Evolutionary conservation across 208 protist genomes (phyloP).

Genomic region (Leishmania arabica): DNA sequence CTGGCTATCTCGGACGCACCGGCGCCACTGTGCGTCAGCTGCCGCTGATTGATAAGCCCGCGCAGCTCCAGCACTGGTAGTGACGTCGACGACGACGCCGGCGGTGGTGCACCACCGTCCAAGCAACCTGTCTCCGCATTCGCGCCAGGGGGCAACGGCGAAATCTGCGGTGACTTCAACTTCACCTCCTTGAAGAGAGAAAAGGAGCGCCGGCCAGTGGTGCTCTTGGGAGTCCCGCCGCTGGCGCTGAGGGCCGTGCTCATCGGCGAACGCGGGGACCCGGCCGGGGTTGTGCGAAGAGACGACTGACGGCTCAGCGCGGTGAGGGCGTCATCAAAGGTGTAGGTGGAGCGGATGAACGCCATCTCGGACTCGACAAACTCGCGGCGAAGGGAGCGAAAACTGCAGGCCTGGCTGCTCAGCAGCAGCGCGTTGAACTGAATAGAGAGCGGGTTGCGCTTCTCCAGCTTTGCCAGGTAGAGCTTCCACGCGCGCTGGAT

Average conservation of each 20-base stretch:
- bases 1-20: neutral
- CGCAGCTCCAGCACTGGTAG: slow-evolving; percentile 16
- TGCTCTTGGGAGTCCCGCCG: slow-evolving; percentile 15
- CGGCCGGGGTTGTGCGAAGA: slow-evolving; percentile 17
- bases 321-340: slow-evolving; percentile 46
- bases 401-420: slow-evolving; percentile 44
- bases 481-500: slow-evolving; percentile 76
- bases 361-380: slow-evolving; percentile 33
- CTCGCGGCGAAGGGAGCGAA: slow-evolving; percentile 51
- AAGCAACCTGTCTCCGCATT: neutral
- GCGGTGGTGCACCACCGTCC: slow-evolving; percentile 13
- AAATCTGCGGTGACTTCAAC: slow-evolving; percentile 31
- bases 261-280: slow-evolving; percentile 26
- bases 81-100: neutral
- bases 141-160: neutral
- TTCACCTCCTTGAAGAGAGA: slow-evolving; percentile 47
- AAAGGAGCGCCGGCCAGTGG: slow-evolving; percentile 38
- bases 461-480: slow-evolving; percentile 43
- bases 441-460: slow-evolving; percentile 35
- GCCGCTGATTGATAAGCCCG: neutral
- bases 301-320: slow-evolving; percentile 30
- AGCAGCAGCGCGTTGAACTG: slow-evolving; percentile 69
- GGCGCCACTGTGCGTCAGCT: neutral
- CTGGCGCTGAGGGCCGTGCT: slow-evolving; percentile 7
- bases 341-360: slow-evolving; percentile 55